phyloP scores from a whole-genome alignment of 305 asterid species.

The Solanum hybrid region DNA sequence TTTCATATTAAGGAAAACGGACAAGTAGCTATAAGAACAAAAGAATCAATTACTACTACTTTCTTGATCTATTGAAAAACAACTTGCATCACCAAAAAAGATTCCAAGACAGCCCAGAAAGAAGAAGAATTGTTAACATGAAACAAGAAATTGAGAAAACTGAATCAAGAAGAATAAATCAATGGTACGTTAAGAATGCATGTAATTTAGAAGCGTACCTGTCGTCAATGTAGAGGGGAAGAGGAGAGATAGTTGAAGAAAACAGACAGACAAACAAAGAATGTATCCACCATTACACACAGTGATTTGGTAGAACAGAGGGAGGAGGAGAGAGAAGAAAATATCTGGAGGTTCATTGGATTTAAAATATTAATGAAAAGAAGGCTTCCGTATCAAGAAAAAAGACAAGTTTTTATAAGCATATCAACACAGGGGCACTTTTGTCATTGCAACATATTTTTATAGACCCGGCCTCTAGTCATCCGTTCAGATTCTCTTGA shows the following conservation, averaged over 20 bases:
- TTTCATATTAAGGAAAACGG: neutral
- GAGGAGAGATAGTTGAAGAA: neutral
- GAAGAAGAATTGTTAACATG: neutral
- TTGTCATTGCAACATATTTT: neutral
- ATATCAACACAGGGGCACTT: neutral
- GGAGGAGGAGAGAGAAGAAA: constrained; percentile 19
- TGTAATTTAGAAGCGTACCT: neutral
- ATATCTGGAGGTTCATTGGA: constrained; percentile 1
- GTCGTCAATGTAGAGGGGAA: neutral
- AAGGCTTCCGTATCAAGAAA: neutral
- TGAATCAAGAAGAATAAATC: neutral
- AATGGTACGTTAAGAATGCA: neutral
- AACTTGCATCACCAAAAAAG: neutral
- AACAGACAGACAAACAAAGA: neutral
- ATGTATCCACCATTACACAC: neutral
- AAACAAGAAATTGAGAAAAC: neutral
- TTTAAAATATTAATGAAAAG: neutral
- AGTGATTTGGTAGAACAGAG: neutral
- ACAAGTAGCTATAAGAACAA: neutral
- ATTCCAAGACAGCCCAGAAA: neutral
- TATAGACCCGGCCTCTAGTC: no score
- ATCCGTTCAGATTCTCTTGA: neutral
- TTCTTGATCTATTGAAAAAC: neutral
- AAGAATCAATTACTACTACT: neutral
- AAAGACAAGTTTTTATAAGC: neutral